Evolutionary conservation across 192 early-diverging fungal genomes (phyloP).

Genomic region (Anaeromyces robustus): DNA sequence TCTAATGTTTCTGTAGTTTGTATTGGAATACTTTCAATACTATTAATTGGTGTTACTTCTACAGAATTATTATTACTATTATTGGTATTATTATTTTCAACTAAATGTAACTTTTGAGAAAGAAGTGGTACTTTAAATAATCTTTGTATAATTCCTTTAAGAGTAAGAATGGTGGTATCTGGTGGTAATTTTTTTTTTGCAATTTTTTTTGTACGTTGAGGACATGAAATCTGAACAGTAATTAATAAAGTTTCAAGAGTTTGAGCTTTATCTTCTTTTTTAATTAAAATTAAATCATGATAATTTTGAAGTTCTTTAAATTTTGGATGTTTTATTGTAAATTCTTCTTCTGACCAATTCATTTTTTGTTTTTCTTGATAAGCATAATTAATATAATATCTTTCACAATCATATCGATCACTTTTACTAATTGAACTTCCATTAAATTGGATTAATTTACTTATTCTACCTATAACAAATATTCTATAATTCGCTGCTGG

Average conservation of each 20-base stretch:
- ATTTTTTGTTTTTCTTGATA: not conserved
- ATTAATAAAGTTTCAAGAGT: not conserved
- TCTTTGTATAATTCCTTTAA: not conserved
- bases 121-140: not conserved
- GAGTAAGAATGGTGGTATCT: not conserved
- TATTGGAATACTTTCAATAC: not conserved
- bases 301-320: not conserved
- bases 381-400: not conserved
- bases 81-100: not conserved
- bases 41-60: not conserved
- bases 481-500: not conserved
- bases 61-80: not conserved
- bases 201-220: not conserved
- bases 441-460: not conserved
- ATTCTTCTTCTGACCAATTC: not conserved
- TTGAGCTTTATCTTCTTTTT: not conserved
- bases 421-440: not conserved
- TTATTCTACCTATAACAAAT: not conserved
- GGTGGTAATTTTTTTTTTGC: not conserved
- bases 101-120: not conserved
- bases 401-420: not conserved
- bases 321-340: not conserved
- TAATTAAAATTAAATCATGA: not conserved
- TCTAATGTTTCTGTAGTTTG: not conserved
- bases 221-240: not conserved